phyloP scores from a whole-genome alignment of 2,329 filamentous ascomycete genomes.

The Paecilomyces niveus region DNA sequence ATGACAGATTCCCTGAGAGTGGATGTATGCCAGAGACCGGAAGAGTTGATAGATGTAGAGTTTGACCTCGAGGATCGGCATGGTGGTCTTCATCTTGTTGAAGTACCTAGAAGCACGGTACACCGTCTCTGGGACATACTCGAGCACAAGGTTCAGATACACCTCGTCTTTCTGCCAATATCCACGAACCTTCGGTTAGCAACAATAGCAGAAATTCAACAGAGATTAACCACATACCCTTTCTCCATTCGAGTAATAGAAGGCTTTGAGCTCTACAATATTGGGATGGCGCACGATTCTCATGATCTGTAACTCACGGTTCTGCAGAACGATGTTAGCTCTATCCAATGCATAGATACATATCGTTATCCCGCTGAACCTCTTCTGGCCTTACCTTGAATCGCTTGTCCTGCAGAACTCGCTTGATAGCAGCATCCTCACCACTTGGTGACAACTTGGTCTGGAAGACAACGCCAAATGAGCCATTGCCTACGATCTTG shows the following conservation, averaged over 20 bases:
- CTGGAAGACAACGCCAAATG: conserved; percentile 97
- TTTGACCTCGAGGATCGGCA: conserved; percentile 98
- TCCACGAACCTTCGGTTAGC: conserved; percentile 5
- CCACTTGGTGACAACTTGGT: conserved; percentile 97
- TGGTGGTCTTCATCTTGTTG: conserved; percentile 99
- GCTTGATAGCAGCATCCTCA: conserved; percentile 98
- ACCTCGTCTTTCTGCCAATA: conserved; percentile 81
- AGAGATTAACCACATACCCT: conserved; percentile 56
- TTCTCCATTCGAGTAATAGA: conserved; percentile 99
- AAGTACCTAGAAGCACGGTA: conserved; percentile 98
- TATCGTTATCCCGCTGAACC: not conserved
- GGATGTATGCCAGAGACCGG: conserved; percentile 95
- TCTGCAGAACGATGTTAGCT: conserved; percentile 51
- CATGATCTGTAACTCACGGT: conserved; percentile 99
- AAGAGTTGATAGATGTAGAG: conserved; percentile 99
- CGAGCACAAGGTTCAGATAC: conserved; percentile 95
- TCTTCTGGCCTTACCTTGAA: conserved; percentile 71
- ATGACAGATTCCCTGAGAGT: conserved; percentile 98
- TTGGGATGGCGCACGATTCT: conserved; percentile 97
- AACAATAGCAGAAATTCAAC: not conserved
- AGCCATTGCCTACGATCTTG: conserved; percentile 99
- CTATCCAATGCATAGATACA: not conserved
- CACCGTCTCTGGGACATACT: conserved; percentile 96
- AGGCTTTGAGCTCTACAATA: conserved; percentile 97
- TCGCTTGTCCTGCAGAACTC: conserved; percentile 96